Conservation (phyloP, 768 basidiomycete genomes). For the Pleurotus eryngii region DNA sequence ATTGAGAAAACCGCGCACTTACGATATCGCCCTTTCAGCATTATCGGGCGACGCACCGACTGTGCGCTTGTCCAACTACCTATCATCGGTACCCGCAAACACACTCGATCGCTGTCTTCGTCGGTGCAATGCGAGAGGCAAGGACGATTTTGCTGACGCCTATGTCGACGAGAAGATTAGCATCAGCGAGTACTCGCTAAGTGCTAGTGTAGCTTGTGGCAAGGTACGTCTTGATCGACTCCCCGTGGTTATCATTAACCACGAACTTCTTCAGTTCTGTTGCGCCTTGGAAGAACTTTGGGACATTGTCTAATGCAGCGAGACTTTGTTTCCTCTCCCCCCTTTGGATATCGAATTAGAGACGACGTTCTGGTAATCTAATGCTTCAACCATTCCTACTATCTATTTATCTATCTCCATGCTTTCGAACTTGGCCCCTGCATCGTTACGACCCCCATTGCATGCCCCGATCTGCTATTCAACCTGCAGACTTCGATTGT, state of each 20-base stretch:
- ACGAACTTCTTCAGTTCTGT: conserved; percentile 57
- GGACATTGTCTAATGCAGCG: conserved; percentile 69
- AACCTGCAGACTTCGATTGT: conserved; percentile 34
- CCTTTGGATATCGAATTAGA: conserved; percentile 3
- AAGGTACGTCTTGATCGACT: conserved; percentile 58
- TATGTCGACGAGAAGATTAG: conserved; percentile 95
- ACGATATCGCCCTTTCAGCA: conserved; percentile 5
- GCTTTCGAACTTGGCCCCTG: conserved; percentile 10
- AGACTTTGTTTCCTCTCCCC: conserved; percentile 6
- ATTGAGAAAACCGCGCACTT: conserved; percentile 1
- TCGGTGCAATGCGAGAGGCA: conserved; percentile 96
- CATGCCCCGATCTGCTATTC: conserved; percentile 37
- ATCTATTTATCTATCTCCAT: conserved; percentile 9
- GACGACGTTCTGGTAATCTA: neutral
- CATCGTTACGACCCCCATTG: conserved; percentile 20
- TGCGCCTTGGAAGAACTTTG: conserved; percentile 92
- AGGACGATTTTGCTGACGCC: conserved; percentile 95
- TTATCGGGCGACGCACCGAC: conserved; percentile 76
- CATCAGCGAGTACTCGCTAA: conserved; percentile 90
- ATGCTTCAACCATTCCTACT: neutral
- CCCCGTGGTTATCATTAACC: neutral
- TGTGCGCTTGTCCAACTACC: conserved; percentile 75
- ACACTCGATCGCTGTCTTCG: conserved; percentile 90
- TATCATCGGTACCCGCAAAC: conserved; percentile 85
- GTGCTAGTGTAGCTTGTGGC: conserved; percentile 93